Evolutionary conservation across 305 asterid species (phyloP), one percentile per base, ranked within the genome.

Genomic region (Fraxinus velutina): DNA sequence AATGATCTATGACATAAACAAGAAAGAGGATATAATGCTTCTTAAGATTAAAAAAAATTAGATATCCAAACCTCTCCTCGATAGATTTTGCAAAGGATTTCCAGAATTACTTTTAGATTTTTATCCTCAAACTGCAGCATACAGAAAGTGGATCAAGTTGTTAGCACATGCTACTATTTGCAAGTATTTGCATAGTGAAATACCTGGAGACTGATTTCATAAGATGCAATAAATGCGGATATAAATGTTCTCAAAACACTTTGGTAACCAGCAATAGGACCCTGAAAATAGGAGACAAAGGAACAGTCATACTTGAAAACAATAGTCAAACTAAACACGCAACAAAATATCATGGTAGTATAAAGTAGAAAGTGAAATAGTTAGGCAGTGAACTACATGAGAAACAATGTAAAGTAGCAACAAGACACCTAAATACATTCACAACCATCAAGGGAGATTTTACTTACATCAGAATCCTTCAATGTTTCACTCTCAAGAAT

Each of bases 181-280:
- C 8, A 19, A 62, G 30, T 55, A 75, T 52, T 70, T 74, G 74
- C 39, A 47, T 66, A 79, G 66, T 74, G 73, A 79, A 79, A 77
- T 89, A 93, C 99, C 99, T 94, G 97, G 84, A 94, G 90, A 89
- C 83, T 89, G 87, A 94, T 90, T 90, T 96, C 99, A 78, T 92
- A 96, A 78, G 98, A 92, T 77, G 99, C 97, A 84, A 96, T 89
- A 85, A 93, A 94, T 32, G 99, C 89, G 5, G 99, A 93, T 81
- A 94, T 55, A 86, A 94, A 91, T 57, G 99, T 94, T 85, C 99
- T 90, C 75, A 94, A 82, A 79, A 96, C 96, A 82, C 98, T 91
- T 52, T 90, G 87, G 86, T 88, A 94, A 87, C 97, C 97, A 86
- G 92, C 91, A 83, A 84, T 80, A 81, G 95, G 97, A 68, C 92